Base-by-base conservation (phyloP, 2,329 filamentous ascomycete genomes). In the Geosmithia flava region DNA sequence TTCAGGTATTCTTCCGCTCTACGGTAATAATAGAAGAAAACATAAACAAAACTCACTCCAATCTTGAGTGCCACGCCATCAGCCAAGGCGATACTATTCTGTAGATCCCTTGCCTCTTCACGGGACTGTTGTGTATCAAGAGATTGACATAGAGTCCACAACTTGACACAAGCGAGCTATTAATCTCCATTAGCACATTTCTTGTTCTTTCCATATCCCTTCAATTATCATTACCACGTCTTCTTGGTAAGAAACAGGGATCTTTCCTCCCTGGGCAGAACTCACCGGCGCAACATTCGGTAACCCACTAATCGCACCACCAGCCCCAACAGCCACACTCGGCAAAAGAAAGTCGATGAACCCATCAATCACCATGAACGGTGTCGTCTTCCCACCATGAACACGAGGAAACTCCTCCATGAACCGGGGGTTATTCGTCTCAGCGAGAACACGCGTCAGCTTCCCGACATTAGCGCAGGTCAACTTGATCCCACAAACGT, bases 401-500 rank as follows among this genome's bases (percentile, higher is more conserved):
- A 7, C 17, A 16, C 39, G 23, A 10, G 44, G 44, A 6, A 37
- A 46, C 30, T n/a, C 20, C 27, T 39, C 16, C 15, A 10, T 11
- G 20, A 46, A 46, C 19, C 15, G 13, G 7, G 44, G 27, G 15
- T 13, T 46, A 5, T 4, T 55, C 40, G 53, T 57, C 19, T 45
- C 4, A 42, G 44, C 44, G 15, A 27, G n/a, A 16, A 46, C 11
- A 1, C 44, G 23, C 23, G 44, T 55, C 53, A 85, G 67, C 61
- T 85, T 85, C 51, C 81, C 80, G 23, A 81, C 84, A 60, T 85
- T 85, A 48, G 81, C 82, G 58, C 80, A 84, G 2, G 82, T 85
- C 49, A 85, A 67, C 63, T 85, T 85, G 59, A 79, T 80, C 50
- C 81, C 81, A 45, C 78, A 76, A 52, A 85, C 83, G 58, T 83